phyloP scores from a whole-genome alignment of 495 filamentous ascomycete species.

The Penicillium mononematosum region DNA sequence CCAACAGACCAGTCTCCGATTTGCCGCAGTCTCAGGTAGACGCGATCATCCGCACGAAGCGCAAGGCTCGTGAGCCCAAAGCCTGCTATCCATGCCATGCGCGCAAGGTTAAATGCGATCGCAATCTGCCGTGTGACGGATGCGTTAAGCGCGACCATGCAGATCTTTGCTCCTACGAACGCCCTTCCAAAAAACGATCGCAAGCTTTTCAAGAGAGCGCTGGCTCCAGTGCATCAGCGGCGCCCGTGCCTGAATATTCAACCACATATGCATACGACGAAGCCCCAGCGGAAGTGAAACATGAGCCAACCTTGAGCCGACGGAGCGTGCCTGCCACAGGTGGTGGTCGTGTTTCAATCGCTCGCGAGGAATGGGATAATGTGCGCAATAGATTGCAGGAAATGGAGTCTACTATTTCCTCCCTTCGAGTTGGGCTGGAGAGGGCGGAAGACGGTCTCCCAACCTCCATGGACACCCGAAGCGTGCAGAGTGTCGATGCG shows the following conservation, averaged over 20 bases:
- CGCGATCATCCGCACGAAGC: conserved; percentile 51
- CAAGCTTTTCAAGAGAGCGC: conserved; percentile 36
- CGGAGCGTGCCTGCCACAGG: conserved; percentile 19
- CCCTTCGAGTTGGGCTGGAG: conserved; percentile 43
- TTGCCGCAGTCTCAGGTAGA: conserved; percentile 49
- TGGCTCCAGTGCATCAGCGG: conserved; percentile 17
- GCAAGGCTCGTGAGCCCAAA: conserved; percentile 49
- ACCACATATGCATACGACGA: conserved; percentile 28
- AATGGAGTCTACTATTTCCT: conserved; percentile 45
- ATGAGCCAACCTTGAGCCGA: conserved; percentile 26
- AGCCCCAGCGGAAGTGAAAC: conserved; percentile 25
- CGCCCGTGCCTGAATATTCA: conserved; percentile 19
- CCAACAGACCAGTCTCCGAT: conserved; percentile 39
- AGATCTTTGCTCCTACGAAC: conserved; percentile 70
- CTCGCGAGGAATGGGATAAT: conserved; percentile 50
- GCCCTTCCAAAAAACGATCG: conserved; percentile 56
- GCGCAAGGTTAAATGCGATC: conserved; percentile 74
- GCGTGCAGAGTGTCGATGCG: conserved; percentile 61
- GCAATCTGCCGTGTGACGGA: conserved; percentile 69
- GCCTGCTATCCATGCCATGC: conserved; percentile 74
- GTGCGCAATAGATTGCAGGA: conserved; percentile 42
- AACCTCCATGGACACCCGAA: conserved; percentile 40
- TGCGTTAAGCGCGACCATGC: conserved; percentile 73
- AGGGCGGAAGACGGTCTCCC: conserved; percentile 35
- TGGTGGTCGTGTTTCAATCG: conserved; percentile 40